Evolutionary conservation across 129 eudicot species (phyloP), one percentile per base, ranked within the genome.

Genomic region (sunflower (Helianthus annuus)): DNA sequence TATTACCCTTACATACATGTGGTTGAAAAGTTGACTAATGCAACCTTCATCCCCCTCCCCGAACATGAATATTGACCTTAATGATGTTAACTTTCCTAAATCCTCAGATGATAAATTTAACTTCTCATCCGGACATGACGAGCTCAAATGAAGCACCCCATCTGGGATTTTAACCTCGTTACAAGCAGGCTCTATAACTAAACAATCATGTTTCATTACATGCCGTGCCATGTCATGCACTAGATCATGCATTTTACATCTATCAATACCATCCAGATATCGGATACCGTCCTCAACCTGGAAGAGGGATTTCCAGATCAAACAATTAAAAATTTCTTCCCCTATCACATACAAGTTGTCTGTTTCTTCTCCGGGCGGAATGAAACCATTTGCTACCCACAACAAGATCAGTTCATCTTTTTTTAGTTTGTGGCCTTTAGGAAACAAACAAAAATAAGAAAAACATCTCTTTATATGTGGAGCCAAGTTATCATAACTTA

Each of bases 301-400:
- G 59, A 78, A 78, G 51, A 81, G 78, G 3, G 77, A 81, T 45
- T 83, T 68, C 62, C n/a, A 32, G 4, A 13, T 3, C 62, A 49
- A 68, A 52, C 45, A 29, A 44, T 44, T 17, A 0, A 68, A 32
- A 34, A 68, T 32, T 13, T 68, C 62, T 7, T 68, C 62, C 1
- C 73, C 61, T 27, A 4, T 2, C 17, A 3, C 15, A 16, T 64
- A 17, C 69, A 40, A 40, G 16, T 19, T 19, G 22, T 42, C 52
- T 5, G 10, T 1, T 32, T 32, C 36, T 66, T 15, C 9, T 36
- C 10, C 8, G 0, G 36, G 10, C 1, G 54, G 15, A 14, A 52
- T 68, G 5, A 29, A 51, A 13, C 48, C 45, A 34, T 68, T 68
- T 8, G 29, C 14, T 60, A 48, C 34, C 73, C 61, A 48, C 45